A percentile compares a stretch with the other conserved stretches of the same genome.
Evolutionary conservation across 225 moss, liverwort and hornwort species (phyloP).

Genomic region (Bryum argenteum): DNA sequence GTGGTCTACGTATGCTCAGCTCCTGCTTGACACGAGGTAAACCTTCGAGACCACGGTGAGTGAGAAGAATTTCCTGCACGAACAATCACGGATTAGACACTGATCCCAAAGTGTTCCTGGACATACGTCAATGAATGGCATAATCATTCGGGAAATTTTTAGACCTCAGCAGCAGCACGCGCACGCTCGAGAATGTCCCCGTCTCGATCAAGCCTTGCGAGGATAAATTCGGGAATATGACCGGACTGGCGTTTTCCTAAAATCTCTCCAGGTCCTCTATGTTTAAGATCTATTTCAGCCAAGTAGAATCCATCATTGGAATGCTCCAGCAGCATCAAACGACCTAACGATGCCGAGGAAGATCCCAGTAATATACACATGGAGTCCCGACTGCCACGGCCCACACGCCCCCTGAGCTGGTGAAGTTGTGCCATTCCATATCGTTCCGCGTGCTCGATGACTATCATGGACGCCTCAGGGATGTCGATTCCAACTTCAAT

Average conservation of each 20-base stretch:
- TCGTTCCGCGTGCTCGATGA: constrained; percentile 94
- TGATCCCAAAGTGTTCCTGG: background rate
- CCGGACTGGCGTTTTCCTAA: constrained; percentile 92
- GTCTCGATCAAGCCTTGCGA: constrained; percentile 90
- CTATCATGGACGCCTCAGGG: constrained; percentile 97
- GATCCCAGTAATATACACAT: constrained; percentile 87
- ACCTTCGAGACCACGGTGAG: constrained; percentile 60
- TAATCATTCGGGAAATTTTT: too few relatives aligned
- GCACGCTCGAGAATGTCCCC: constrained; percentile 80
- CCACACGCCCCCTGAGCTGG: constrained; percentile 95
- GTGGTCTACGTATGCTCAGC: constrained; percentile 89
- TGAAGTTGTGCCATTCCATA: constrained; percentile 99
- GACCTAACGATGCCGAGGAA: constrained; percentile 52
- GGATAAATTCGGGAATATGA: constrained; percentile 83
- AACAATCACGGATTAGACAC: constrained; percentile 8
- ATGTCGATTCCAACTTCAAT: constrained; percentile 99
- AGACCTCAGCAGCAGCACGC: constrained; percentile 87
- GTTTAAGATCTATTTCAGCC: constrained; percentile 82
- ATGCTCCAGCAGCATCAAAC: constrained; percentile 71
- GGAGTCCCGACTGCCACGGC: constrained; percentile 84
- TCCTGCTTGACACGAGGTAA: constrained; percentile 83
- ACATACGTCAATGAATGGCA: too few relatives aligned
- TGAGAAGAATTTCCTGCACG: constrained; percentile 61
- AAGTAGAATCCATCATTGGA: constrained; percentile 93
- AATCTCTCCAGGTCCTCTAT: constrained; percentile 86